These are phyloP conservation scores for Calocybe gangraenosa DNA, from an alignment of 768 basidiomycete species.

Conservation along the genomic window DNA sequence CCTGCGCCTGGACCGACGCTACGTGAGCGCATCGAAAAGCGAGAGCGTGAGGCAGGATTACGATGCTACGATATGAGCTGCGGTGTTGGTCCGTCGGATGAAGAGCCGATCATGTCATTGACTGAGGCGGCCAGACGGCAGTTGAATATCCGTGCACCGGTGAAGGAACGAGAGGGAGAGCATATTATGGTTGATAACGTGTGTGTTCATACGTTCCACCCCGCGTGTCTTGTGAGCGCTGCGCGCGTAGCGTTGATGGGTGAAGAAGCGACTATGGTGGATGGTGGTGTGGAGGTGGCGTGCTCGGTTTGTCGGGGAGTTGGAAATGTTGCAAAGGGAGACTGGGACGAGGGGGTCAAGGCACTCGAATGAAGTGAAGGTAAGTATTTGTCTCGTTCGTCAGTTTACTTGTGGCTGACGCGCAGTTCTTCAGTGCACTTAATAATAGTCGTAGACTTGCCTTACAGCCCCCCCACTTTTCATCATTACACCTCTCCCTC, in stretches of 20 bases:
- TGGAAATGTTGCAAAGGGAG: constrained; percentile 54
- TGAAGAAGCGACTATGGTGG: constrained; percentile 35
- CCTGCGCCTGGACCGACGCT: constrained; percentile 65
- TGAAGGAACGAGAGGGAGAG: constrained; percentile 10
- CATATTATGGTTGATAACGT: too few species aligned
- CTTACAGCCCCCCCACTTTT: too few species aligned
- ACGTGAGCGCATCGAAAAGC: constrained; percentile 68
- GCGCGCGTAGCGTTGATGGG: constrained; percentile 63
- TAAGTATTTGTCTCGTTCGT: background rate
- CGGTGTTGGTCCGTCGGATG: constrained; percentile 71
- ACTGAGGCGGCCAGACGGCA: constrained; percentile 28
- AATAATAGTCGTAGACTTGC: too few species aligned
- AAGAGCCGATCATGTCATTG: constrained; percentile 48
- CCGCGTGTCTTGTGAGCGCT: constrained; percentile 67
- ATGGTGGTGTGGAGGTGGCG: constrained; percentile 54
- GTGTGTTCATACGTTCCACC: constrained; percentile 70
- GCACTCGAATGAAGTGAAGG: constrained; percentile 18
- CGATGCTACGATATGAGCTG: constrained; percentile 72
- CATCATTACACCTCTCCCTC: too few species aligned
- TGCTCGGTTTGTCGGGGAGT: constrained; percentile 68
- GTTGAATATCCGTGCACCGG: constrained; percentile 30
- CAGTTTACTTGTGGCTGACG: background rate
- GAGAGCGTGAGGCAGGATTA: constrained; percentile 68
- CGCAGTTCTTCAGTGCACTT: too few species aligned
- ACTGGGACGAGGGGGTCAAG: constrained; percentile 52